Evolutionary conservation across 768 basidiomycete species (phyloP).

Genomic region (Strobilomyces dryophilus): DNA sequence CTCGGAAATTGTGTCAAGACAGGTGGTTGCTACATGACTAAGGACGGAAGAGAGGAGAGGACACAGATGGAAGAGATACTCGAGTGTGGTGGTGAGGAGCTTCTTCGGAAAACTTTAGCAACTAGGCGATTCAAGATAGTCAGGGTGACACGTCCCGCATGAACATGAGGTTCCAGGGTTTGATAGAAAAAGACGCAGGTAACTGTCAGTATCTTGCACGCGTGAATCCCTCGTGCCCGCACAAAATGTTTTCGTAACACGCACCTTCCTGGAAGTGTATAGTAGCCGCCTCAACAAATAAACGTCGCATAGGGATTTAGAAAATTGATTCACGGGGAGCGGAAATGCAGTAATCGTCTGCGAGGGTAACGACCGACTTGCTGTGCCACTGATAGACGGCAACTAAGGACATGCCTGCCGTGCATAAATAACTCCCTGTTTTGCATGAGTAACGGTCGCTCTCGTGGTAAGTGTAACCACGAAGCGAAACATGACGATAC

Average conservation of each 20-base stretch:
- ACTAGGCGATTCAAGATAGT: constrained; percentile 11
- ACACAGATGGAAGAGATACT: not conserved
- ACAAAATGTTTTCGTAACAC: constrained; percentile 4
- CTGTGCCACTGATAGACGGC: constrained; percentile 17
- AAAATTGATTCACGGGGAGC: constrained; percentile 15
- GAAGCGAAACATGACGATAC: constrained; percentile 26
- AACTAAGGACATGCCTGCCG: constrained; percentile 1
- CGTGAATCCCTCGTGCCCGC: constrained; percentile 1
- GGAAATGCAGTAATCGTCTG: constrained; percentile 8
- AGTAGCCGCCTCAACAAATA: not conserved
- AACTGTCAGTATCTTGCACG: not conserved
- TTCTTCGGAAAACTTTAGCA: constrained; percentile 7
- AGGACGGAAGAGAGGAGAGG: not conserved
- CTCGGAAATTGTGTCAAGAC: constrained; percentile 18
- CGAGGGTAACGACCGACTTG: constrained; percentile 18
- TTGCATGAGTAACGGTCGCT: constrained; percentile 11
- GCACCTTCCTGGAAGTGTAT: not conserved
- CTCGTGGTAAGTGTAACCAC: constrained; percentile 25
- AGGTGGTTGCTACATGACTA: constrained; percentile 9
- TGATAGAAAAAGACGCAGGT: constrained; percentile 9
- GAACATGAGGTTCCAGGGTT: constrained; percentile 5
- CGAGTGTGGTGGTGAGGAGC: constrained; percentile 8
- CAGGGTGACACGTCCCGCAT: constrained; percentile 3
- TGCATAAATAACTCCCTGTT: constrained; percentile 23
- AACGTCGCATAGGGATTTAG: constrained; percentile 16